These are phyloP conservation scores for Rhizopogon salebrosus DNA, from an alignment of 768 basidiomycete genomes.

Conservation along the genomic window DNA sequence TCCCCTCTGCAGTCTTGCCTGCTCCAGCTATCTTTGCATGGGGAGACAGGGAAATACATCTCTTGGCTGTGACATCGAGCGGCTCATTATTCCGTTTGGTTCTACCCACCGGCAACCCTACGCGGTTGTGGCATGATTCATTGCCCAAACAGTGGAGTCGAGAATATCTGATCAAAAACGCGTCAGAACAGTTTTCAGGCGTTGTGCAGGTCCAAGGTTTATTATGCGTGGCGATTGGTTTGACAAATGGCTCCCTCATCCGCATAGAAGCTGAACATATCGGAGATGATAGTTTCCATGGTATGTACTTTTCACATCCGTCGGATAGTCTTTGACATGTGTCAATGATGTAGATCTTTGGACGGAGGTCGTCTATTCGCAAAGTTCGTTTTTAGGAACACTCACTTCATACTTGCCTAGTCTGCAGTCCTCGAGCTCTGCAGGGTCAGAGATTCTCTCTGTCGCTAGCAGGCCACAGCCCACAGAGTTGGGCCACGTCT, in stretches of 20 bases:
- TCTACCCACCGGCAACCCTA: conserved; percentile 50
- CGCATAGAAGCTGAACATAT: conserved; percentile 63
- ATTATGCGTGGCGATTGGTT: conserved; percentile 58
- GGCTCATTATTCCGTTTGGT: conserved; percentile 74
- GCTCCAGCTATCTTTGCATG: conserved; percentile 59
- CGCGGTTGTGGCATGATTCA: conserved; percentile 55
- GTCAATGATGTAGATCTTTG: conserved; percentile 51
- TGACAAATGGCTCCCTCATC: conserved; percentile 59
- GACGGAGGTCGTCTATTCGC: conserved; percentile 61
- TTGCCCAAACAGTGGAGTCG: conserved; percentile 51
- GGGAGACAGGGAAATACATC: conserved; percentile 47
- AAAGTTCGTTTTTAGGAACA: conserved; percentile 61
- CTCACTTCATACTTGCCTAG: conserved; percentile 62
- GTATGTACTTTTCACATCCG: conserved; percentile 34
- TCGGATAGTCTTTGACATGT: conserved; percentile 6
- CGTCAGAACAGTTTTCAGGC: conserved; percentile 36
- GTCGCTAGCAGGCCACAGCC: conserved; percentile 72
- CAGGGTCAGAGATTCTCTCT: conserved; percentile 60
- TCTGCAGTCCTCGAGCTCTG: conserved; percentile 39
- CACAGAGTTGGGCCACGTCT: conserved; percentile 68
- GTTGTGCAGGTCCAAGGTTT: conserved; percentile 64
- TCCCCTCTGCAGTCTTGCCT: conserved; percentile 63
- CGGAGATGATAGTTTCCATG: conserved; percentile 49
- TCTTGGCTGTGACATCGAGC: conserved; percentile 61
- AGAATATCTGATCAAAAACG: conserved; percentile 62